phyloP scores from a whole-genome alignment of 2,329 filamentous ascomycete species.

The Fusarium nisikadoi region DNA sequence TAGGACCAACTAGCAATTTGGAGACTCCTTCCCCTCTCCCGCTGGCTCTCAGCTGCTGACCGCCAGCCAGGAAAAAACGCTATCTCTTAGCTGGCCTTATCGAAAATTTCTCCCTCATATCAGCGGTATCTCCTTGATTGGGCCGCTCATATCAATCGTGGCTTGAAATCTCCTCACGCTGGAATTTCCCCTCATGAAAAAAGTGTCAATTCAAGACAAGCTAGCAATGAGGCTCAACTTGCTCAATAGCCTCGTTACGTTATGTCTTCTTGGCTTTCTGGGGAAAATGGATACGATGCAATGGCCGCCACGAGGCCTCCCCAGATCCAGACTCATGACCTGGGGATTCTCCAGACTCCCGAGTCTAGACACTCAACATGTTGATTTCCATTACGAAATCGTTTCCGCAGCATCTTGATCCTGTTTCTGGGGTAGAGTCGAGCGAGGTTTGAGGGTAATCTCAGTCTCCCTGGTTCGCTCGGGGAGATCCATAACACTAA shows the following conservation, averaged over 20 bases:
- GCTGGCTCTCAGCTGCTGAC: slow-evolving; percentile 10
- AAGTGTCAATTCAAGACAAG: neutral
- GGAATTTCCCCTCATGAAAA: slow-evolving; percentile 26
- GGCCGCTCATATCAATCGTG: slow-evolving; percentile 21
- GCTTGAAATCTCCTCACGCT: slow-evolving; percentile 25
- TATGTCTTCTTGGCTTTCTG: slow-evolving; percentile 34
- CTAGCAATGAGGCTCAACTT: slow-evolving; percentile 23
- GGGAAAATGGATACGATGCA: slow-evolving; percentile 31
- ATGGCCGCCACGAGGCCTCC: slow-evolving; percentile 23
- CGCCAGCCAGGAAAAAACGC: slow-evolving; percentile 8
- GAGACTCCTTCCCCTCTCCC: slow-evolving; percentile 24
- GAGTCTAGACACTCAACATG: slow-evolving; percentile 25
- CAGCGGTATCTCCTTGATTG: slow-evolving; percentile 41
- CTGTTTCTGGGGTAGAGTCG: slow-evolving; percentile 29
- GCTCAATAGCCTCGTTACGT: slow-evolving; percentile 11
- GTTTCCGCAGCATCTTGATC: slow-evolving; percentile 22
- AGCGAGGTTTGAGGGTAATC: slow-evolving; percentile 17
- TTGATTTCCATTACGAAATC: slow-evolving; percentile 39
- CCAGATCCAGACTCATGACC: slow-evolving; percentile 16
- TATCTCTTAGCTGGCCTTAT: slow-evolving; percentile 14
- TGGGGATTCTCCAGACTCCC: slow-evolving; percentile 35
- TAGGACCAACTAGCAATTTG: slow-evolving; percentile 14
- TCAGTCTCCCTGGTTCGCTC: slow-evolving; percentile 17
- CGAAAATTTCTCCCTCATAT: slow-evolving; percentile 2
- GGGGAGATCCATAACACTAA: slow-evolving; percentile 21